Conservation (phyloP, 768 basidiomycete species). For the Suillus subaureus region DNA sequence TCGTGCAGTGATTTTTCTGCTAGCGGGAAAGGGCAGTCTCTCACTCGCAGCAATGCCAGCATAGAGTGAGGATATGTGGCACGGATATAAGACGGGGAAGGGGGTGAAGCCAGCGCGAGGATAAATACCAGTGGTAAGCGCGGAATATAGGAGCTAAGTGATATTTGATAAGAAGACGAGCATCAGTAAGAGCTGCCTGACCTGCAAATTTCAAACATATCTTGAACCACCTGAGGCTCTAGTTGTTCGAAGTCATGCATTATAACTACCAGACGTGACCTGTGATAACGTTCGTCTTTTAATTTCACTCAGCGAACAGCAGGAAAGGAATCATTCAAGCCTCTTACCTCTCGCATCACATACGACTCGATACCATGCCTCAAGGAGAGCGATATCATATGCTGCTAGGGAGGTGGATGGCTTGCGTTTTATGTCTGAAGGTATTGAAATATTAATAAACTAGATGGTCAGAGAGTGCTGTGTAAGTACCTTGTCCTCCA, state of each 20-base stretch:
- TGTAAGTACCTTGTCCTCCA: conserved; percentile 31
- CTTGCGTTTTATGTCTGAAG: conserved; percentile 46
- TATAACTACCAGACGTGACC: conserved; percentile 53
- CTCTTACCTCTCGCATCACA: conserved; percentile 39
- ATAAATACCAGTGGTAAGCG: conserved; percentile 67
- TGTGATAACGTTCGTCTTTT: conserved; percentile 15
- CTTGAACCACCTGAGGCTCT: conserved; percentile 61
- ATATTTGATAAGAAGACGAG: conserved; percentile 4
- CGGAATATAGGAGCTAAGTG: conserved; percentile 38
- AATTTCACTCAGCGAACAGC: conserved; percentile 8
- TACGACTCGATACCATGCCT: conserved; percentile 58
- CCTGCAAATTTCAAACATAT: conserved; percentile 76
- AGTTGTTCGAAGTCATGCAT: conserved; percentile 79
- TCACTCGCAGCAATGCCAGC: conserved; percentile 57
- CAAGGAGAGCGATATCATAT: conserved; percentile 63
- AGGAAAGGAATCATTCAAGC: background rate
- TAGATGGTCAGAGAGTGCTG: conserved; percentile 11
- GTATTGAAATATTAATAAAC: conserved; percentile 1
- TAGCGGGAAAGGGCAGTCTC: conserved; percentile 51
- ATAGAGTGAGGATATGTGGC: conserved; percentile 60
- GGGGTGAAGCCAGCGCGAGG: conserved; percentile 59
- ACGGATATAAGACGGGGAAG: conserved; percentile 58
- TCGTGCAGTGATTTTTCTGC: conserved; percentile 52
- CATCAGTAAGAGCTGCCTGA: conserved; percentile 23
- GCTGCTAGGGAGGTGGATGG: conserved; percentile 53